Evolutionary conservation across 2,329 filamentous ascomycete species (phyloP), one percentile per base, ranked within the genome.

Genomic region (Phyllosticta citriasiana): DNA sequence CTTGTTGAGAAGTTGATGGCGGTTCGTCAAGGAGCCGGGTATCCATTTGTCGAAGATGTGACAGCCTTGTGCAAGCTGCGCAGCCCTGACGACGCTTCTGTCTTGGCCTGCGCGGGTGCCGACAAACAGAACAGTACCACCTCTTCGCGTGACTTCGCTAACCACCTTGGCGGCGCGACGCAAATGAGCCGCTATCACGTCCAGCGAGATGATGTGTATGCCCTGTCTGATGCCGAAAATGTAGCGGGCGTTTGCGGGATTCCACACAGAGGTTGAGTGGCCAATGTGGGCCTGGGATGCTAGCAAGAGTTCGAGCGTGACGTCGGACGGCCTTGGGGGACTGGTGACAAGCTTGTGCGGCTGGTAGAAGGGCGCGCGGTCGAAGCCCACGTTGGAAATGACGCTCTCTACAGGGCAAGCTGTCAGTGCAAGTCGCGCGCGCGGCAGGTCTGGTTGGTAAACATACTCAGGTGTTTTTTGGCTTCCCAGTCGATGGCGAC

Each of bases 41-140:
- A 87, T 91, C 94, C 94, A 99, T 69, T 91, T 88, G 70, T 90
- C 89, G 71, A 96, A 97, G 35, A 99, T 75, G 73, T 97, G 92
- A 71, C 88, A 97, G 1, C 85, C 91, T 62, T 84, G 82, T 0
- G 91, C 84, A 64, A 95, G 74, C 72, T 88, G 79, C 0, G 94
- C 91, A 4, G 93, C 91, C 65, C 84, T 84, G 16, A 95, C 89
- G 1, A 97, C 89, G 59, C 87, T 83, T 64, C 88, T 82, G 73
- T 88, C 88, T 71, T 97, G 93, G 1, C 90, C 91, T 60, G 84
- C 82, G 30, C 93, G 82, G 4, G 89, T 97, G 53, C 94, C 94
- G 0, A 92, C 92, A 70, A 97, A 97, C 8, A 99, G 82, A 55
- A 97, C 87, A 62, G 96, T 75, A 1, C 94, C 94, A 53, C 89